Percentiles rank a stretch among this genome's conserved stretches.
These are phyloP conservation scores for Claviceps sp. DNA, from an alignment of 2,329 filamentous ascomycete genomes.

Conservation along the genomic window DNA sequence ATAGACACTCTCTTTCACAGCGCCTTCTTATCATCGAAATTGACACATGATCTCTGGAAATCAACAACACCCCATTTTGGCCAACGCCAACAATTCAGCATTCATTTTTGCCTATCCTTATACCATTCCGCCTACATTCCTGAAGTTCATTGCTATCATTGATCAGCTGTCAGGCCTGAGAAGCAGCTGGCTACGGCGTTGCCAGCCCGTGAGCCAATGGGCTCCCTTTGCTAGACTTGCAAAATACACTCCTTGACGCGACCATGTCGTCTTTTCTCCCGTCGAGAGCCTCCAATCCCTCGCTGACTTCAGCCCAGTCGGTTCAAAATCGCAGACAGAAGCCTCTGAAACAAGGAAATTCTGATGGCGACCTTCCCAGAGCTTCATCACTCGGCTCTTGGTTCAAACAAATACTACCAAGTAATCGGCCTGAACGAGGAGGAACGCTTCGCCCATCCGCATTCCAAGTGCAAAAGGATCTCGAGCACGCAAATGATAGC, in stretches of 20 bases:
- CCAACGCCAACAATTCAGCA: neutral
- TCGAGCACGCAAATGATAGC: neutral
- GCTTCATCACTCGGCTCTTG: constrained; percentile 23
- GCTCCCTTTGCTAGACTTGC: neutral
- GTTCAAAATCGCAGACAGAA: neutral
- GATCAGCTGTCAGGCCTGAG: neutral
- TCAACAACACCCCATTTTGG: neutral
- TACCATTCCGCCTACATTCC: neutral
- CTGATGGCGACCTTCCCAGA: constrained; percentile 1
- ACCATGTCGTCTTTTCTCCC: constrained; percentile 13
- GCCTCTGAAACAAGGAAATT: neutral
- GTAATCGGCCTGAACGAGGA: constrained; percentile 34
- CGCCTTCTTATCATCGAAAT: neutral
- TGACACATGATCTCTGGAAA: neutral
- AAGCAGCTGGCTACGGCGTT: neutral
- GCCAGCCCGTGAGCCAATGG: neutral
- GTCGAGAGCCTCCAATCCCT: constrained; percentile 7
- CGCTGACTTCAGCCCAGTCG: constrained; percentile 6
- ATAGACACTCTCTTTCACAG: neutral
- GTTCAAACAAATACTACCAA: constrained; percentile 33
- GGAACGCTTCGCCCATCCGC: constrained; percentile 27
- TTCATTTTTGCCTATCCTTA: neutral
- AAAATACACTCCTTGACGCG: neutral
- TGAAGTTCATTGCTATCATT: neutral
- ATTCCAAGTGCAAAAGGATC: constrained; percentile 15